phyloP scores from a whole-genome alignment of 805 yeast species.

The Kodamaea neixiangensis region DNA sequence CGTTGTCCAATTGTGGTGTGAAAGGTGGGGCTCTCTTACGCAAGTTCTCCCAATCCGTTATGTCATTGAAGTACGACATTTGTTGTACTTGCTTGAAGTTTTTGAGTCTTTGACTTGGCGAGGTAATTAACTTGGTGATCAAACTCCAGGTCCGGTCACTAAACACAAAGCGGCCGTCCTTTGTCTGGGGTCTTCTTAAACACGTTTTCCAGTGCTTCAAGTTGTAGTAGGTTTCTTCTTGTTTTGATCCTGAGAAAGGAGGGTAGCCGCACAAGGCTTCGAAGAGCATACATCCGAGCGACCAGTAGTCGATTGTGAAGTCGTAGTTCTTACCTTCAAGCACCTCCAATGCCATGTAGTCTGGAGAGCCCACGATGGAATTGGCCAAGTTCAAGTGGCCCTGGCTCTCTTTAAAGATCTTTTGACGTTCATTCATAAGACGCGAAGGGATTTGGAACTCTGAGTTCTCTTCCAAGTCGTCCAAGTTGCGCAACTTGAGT shows the following conservation, averaged over 20 bases:
- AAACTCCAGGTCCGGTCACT: slow-evolving; percentile 96
- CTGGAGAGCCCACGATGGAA: slow-evolving; percentile 97
- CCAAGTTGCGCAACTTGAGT: slow-evolving; percentile 62
- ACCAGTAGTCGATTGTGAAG: slow-evolving; percentile 98
- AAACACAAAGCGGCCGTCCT: slow-evolving; percentile 87
- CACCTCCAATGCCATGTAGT: slow-evolving; percentile 98
- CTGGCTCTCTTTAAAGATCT: slow-evolving; percentile 78
- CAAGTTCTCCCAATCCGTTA: slow-evolving; percentile 66
- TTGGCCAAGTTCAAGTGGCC: slow-evolving; percentile 85
- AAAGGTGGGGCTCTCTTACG: slow-evolving; percentile 85
- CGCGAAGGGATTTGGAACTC: slow-evolving; percentile 55
- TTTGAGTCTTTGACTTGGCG: slow-evolving; percentile 72
- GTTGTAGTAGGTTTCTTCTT: slow-evolving; percentile 93
- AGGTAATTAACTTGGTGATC: slow-evolving; percentile 75
- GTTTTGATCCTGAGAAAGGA: slow-evolving; percentile 91
- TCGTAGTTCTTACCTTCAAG: slow-evolving; percentile 92
- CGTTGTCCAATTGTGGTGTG: slow-evolving; percentile 94
- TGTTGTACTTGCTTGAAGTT: slow-evolving; percentile 78
- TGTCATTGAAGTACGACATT: slow-evolving; percentile 81
- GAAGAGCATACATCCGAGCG: slow-evolving; percentile 94
- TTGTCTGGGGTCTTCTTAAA: slow-evolving; percentile 85
- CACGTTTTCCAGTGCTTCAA: slow-evolving; percentile 91
- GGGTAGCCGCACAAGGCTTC: slow-evolving; percentile 97
- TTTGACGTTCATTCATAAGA: slow-evolving; percentile 84
- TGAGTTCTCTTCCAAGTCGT: slow-evolving; percentile 61